Base-by-base conservation (phyloP, 257 asterid genomes). In the Leptodermis oblonga region DNA sequence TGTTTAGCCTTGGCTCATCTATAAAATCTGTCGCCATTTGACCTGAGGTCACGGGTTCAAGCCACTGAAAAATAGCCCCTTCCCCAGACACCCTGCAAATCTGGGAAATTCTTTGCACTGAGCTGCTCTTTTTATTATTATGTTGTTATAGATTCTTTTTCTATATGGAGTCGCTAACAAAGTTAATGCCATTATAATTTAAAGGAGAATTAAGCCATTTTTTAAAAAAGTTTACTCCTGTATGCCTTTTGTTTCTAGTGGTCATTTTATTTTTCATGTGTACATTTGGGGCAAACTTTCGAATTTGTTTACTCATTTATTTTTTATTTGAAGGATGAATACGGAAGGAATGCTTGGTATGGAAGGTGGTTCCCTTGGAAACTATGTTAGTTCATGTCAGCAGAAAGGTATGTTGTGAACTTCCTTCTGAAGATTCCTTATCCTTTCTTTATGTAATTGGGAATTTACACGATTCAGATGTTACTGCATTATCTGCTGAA, bases 401-500 rank as follows among this genome's bases (percentile, higher is more conserved):
- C 78, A 52, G 54, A 89, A 80, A 74, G 89, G 88, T 85, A 76
- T 61, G 65, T 11, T 45, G 56, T 48, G 39, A 51, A 72, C 65
- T 62, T 62, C 28, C 48, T 67, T 39, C 26, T 54, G 65, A 58
- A 59, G 9, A 0, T 37, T 42, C 67, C 42, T 14, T 81, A 77
- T 71, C 17, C 31, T 13, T 67, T 55, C 52, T 45, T 45, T 43
- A 0, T 54, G 25, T 73, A 22, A 66, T 36, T 11, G 18, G 41
- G 87, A 81, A 64, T 79, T 86, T 76, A 72, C 70, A 60, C 70
- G 92, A 79, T 67, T 59, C 86, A 59, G 90, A 85, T 70, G 83
- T 83, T 72, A 85, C 71, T 76, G 72, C 81, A 3, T 67, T 91
- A 72, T 78, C 95, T 72, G 77, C 85, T 72, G 95, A 81, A 71